Base-by-base conservation (phyloP, 345 rosid genomes). In the Eucalyptus tenuipes region DNA sequence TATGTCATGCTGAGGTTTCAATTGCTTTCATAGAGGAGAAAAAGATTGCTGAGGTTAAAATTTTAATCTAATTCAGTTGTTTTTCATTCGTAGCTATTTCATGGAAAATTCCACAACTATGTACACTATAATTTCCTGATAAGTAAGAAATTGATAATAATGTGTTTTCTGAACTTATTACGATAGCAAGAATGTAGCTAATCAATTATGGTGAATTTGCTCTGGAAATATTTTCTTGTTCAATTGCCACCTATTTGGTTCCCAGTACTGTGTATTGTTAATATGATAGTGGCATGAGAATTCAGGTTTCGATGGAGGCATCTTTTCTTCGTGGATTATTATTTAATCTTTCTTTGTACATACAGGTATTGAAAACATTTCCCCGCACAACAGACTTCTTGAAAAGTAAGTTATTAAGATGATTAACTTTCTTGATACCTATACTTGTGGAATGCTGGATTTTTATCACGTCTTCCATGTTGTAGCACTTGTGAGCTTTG, bases 401-500 rank as follows among this genome's bases (percentile, higher is more conserved):
- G 93, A 95, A 91, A 92, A 95, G 99, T 98, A 94, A 95, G 99
- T 91, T 64, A 9, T 85, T 52, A 15, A 42, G 49, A 86, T 20
- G 50, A 88, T 86, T 42, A 5, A 50, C 33, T 40, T 49, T 22
- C 31, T 48, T 55, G 47, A 31, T 37, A 49, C 44, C 85, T 48
- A 12, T 40, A n/a, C 59, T n/a, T 49, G 52, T 45, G 66, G 55
- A 66, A 49, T 81, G 25, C 42, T 61, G 57, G 81, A 13, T 53
- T 57, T 87, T 22, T 16, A 90, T 88, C 42, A 49, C 37, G 84
- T 86, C 68, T 53, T 85, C 90, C 75, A 29, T 80, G 85, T 11
- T 92, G 94, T 92, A 97, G 99, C 97, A 92, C 93, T 98, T 90
- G 98, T 98, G 91, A 98, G 99, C 92, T 97, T 98, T 91, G 99